Evolutionary conservation across 2,329 filamentous ascomycete species (phyloP), one percentile per base, ranked within the genome.

Genomic region (Cordyceps pruinosa): DNA sequence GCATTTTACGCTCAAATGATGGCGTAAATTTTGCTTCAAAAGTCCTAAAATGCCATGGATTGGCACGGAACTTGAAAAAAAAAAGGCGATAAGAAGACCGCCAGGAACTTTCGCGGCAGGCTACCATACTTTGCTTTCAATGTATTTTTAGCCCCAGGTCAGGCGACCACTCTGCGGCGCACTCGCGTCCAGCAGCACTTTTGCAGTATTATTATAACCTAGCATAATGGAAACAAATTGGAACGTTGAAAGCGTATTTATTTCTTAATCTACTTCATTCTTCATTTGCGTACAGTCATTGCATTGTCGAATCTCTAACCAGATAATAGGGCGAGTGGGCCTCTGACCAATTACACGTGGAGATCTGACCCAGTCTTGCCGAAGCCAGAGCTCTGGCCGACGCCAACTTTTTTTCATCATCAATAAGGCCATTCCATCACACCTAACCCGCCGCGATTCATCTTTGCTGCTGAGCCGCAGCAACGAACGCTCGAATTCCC

Each of bases 281-380:
- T 9, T 3, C 35, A 10, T 37, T 2, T 4, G 19, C 8, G 7
- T 35, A 15, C 25, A 26, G 25, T 45, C 28, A 28, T 23, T 19
- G n/a, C 44, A 56, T 44, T 28, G 46, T 28, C 45, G 34, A 35
- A 49, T 50, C 10, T 7, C 12, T 23, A 19, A 32, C 39, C 32
- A 35, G n/a, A 46, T 39, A 21, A 3, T 26, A 26, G 4, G n/a
- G 21, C 21, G 35, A 42, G 47, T 49, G 46, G 45, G 37, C 32
- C 45, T n/a, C 45, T 51, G 47, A 34, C 55, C 55, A 57, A 57
- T 57, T 51, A 37, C 30, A 51, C 39, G 55, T 51, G 53, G 44
- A 44, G 17, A n/a, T n/a, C 42, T 21, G 37, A 21, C 37, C 37
- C 23, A 37, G 45, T 45, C 17, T 57, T 56, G 46, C 55, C 55